These are phyloP conservation scores for Skeletonema costatum DNA, from an alignment of 108 stramenopile genomes.

Conservation along the genomic window DNA sequence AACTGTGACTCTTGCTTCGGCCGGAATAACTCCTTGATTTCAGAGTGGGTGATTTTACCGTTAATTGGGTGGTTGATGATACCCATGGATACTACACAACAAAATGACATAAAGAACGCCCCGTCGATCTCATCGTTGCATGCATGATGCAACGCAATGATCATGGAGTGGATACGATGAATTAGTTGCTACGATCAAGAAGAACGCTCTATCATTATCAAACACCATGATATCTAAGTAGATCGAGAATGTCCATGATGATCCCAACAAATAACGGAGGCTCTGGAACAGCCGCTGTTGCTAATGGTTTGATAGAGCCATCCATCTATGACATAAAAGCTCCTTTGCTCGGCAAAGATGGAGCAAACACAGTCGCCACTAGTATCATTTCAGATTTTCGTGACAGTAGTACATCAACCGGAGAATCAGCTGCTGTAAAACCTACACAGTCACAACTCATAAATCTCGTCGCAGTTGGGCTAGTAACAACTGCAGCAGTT, in stretches of 20 bases:
- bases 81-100: too few species aligned
- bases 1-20: too few species aligned
- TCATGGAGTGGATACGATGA: neutral
- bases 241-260: neutral
- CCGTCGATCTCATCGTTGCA: too few species aligned
- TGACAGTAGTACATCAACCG: neutral
- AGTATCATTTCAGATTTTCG: constrained; percentile 6
- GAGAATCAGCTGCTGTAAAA: neutral
- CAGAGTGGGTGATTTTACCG: too few species aligned
- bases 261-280: neutral
- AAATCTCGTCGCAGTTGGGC: neutral
- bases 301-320: neutral
- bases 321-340: neutral
- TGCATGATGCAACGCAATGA: too few species aligned
- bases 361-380: constrained; percentile 3
- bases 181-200: neutral
- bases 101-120: too few species aligned
- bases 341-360: neutral
- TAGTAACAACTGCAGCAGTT: constrained; percentile 16
- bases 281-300: neutral
- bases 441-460: constrained; percentile 4
- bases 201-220: neutral
- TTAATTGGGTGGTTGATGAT: too few species aligned
- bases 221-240: neutral
- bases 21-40: too few species aligned